Percentiles rank a stretch among this genome's conserved stretches.
These are phyloP conservation scores for Mallotus nudiflorus DNA, from an alignment of 345 rosid genomes.

Conservation along the genomic window DNA sequence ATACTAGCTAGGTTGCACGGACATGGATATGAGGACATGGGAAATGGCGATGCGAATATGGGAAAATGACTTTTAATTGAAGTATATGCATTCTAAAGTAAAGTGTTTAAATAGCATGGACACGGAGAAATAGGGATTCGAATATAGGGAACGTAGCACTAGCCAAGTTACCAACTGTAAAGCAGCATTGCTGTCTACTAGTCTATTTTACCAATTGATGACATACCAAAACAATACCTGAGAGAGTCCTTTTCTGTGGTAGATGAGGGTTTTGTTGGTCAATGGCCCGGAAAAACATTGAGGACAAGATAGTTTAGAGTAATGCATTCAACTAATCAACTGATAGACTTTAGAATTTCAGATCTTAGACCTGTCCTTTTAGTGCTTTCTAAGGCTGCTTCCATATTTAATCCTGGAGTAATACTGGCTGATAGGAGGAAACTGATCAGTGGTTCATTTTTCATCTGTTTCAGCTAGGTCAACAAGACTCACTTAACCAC, in stretches of 20 bases:
- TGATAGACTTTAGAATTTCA: background rate
- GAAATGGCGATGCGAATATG: too few species aligned
- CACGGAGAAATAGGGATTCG: too few species aligned
- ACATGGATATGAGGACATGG: too few species aligned
- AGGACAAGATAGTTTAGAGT: background rate
- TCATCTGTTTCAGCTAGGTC: background rate
- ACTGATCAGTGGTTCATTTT: background rate
- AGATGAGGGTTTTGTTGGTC: background rate
- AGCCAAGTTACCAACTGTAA: background rate
- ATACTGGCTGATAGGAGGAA: background rate
- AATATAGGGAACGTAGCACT: too few species aligned
- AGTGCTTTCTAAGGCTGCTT: background rate
- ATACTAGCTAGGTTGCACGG: too few species aligned
- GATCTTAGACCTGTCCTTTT: conserved; percentile 2
- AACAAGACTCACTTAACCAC: too few species aligned
- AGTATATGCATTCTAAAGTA: too few species aligned
- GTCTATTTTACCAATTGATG: background rate
- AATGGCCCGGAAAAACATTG: background rate
- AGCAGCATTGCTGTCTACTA: background rate
- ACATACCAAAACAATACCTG: background rate
- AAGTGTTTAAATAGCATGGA: too few species aligned
- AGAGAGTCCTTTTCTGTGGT: background rate
- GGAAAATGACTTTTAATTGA: too few species aligned
- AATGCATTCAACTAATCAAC: background rate
- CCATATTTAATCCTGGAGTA: background rate